Base-by-base conservation (phyloP, 2,329 filamentous ascomycete genomes). In the Nigrospora sphaerica region DNA sequence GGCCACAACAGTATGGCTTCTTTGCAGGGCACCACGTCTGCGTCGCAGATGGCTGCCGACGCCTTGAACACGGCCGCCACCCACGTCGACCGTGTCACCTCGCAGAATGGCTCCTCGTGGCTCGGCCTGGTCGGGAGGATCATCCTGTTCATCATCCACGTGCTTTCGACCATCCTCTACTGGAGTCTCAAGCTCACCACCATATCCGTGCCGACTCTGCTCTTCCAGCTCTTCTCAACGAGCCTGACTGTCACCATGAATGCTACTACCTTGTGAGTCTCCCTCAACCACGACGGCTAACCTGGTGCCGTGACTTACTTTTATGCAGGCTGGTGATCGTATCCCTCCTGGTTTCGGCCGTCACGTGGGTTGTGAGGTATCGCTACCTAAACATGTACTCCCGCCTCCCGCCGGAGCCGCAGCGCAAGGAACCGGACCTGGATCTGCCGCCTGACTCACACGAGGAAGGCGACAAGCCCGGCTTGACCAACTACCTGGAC, bases 221-320 rank as follows among this genome's bases (percentile, higher is more conserved):
- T 97, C 16, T 98, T 95, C 37, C 62, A 54, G 13, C 46, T 65
- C 36, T 65, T 64, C 46, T 67, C 65, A 9, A 63, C 89, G 53
- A 96, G 88, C 65, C 73, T 95, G 72, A 98, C 93, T 0, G 88
- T 98, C 61, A 98, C 93, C 12, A 95, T 98, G 91, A 97, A 97
- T 64, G 92, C 93, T 57, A 97, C 92, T 17, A 98, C 93, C 16
- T 68, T 98, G 83, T 95, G 81, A 62, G 83, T 52, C 41, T 34
- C 43, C 43, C 39, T 5, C 19, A n/a, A 13, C 28, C 14, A 6
- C 10, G 34, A 36, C 12, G 14, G 16, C 16, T 14, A 11, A 6
- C 17, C 12, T 6, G 18, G 31, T 4, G 6, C 19, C 6, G 14
- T 19, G 14, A 16, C 40, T 42, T 23, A 42, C 12, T n/a, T 2